Evolutionary conservation across 1,139 yeast species (phyloP).

Genomic region (Lodderomyces jiufengensis): DNA sequence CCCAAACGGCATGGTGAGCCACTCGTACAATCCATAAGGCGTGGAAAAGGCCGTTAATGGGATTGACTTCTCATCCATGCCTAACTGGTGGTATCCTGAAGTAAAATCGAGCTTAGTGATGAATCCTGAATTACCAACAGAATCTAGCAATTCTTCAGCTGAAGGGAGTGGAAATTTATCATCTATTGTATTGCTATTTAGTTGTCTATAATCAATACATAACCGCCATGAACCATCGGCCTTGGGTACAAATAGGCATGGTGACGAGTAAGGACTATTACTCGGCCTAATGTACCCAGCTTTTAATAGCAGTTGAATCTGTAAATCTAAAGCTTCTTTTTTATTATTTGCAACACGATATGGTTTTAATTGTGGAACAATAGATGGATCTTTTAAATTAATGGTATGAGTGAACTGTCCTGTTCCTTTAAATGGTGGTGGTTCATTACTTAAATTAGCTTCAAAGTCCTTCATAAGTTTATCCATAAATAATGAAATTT

Average conservation of each 20-base stretch:
- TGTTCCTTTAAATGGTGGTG: no score
- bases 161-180: constrained; percentile 19
- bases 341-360: no score
- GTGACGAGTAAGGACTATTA: neutral
- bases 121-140: neutral
- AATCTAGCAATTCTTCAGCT: constrained; percentile 13
- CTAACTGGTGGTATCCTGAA: constrained; percentile 5
- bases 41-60: constrained; percentile 3
- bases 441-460: no score
- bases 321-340: no score
- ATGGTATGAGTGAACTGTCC: no score
- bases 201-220: constrained; percentile 40
- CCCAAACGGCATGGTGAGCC: constrained; percentile 8
- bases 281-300: no score
- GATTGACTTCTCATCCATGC: constrained; percentile 1
- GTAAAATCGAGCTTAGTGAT: constrained; percentile 3
- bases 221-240: constrained; percentile 14
- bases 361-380: no score
- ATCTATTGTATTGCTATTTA: constrained; percentile 52
- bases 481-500: no score
- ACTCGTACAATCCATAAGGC: constrained; percentile 3
- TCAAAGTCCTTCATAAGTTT: no score
- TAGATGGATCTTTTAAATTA: no score
- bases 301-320: no score
- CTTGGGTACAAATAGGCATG: constrained; percentile 9